Evolutionary conservation across 2,329 filamentous ascomycete genomes (phyloP).

Genomic region (Colletotrichum sidae): DNA sequence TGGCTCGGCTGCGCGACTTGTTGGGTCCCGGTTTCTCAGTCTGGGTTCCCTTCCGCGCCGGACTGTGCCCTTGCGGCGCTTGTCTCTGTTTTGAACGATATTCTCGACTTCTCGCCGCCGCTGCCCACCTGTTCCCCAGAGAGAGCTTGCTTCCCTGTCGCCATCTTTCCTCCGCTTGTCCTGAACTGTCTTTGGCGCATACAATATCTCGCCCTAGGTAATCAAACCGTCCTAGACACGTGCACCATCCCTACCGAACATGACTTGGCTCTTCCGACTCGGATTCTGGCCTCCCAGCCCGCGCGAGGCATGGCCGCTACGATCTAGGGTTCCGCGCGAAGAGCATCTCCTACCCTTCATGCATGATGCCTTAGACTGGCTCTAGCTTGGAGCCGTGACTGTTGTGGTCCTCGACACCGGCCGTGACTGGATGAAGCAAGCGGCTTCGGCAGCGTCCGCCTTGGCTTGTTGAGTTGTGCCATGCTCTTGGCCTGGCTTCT

Average conservation of each 20-base stretch:
- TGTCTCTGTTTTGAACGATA: constrained; percentile 10
- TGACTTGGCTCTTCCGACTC: neutral
- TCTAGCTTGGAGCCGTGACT: constrained; percentile 20
- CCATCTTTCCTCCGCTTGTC: constrained; percentile 29
- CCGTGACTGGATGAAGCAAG: constrained; percentile 7
- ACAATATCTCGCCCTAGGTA: constrained; percentile 36
- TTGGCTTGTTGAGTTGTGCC: constrained; percentile 1
- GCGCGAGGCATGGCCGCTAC: constrained; percentile 7
- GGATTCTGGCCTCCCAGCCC: constrained; percentile 17
- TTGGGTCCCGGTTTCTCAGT: constrained; percentile 9
- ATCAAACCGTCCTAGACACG: constrained; percentile 24
- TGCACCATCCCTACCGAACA: constrained; percentile 32
- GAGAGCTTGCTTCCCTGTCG: constrained; percentile 24
- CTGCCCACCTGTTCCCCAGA: neutral
- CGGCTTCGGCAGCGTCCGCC: constrained; percentile 6
- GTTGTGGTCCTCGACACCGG: constrained; percentile 8
- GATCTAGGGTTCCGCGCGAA: neutral
- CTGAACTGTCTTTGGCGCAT: constrained; percentile 34
- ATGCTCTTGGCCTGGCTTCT: constrained; percentile 9
- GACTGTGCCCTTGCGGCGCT: constrained; percentile 1
- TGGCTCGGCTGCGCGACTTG: constrained; percentile 22
- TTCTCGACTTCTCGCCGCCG: neutral
- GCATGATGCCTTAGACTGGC: constrained; percentile 14
- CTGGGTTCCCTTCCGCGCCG: constrained; percentile 8
- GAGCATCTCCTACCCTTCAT: constrained; percentile 4